These are phyloP conservation scores for Didymella arachidicola DNA, from an alignment of 2,329 filamentous ascomycete genomes.

Conservation along the genomic window DNA sequence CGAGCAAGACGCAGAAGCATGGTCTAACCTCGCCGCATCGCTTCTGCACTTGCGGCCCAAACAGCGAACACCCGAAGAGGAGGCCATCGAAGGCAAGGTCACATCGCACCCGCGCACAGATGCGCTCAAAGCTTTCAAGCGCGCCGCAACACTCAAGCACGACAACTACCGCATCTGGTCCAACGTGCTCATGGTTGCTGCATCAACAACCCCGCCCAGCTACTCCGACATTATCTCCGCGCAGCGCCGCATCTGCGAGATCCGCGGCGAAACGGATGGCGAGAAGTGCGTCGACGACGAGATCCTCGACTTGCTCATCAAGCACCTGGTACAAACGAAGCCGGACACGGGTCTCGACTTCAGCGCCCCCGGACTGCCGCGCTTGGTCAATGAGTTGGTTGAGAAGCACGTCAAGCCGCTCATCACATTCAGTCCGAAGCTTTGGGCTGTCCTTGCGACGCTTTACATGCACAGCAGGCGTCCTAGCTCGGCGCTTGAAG, in stretches of 20 bases:
- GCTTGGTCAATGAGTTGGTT: constrained; percentile 73
- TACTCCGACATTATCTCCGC: constrained; percentile 79
- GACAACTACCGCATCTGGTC: constrained; percentile 96
- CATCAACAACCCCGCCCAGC: constrained; percentile 77
- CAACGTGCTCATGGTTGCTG: constrained; percentile 88
- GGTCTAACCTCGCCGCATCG: constrained; percentile 91
- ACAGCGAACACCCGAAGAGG: constrained; percentile 45
- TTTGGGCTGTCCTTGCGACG: constrained; percentile 78
- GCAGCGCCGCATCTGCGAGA: constrained; percentile 75
- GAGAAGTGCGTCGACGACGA: constrained; percentile 81
- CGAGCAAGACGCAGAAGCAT: constrained; percentile 87
- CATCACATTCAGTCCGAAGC: constrained; percentile 78
- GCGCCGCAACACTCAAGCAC: constrained; percentile 81
- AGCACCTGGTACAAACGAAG: constrained; percentile 66
- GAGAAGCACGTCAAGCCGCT: constrained; percentile 80
- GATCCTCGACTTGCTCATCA: constrained; percentile 74
- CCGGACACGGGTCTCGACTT: constrained; percentile 51
- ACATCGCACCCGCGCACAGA: constrained; percentile 66
- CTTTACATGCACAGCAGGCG: constrained; percentile 77
- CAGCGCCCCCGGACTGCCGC: constrained; percentile 59
- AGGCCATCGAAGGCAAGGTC: constrained; percentile 26
- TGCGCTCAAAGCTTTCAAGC: constrained; percentile 84
- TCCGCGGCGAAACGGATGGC: constrained; percentile 70
- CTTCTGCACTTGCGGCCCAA: constrained; percentile 72
- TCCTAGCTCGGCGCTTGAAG: constrained; percentile 76